Evolutionary conservation across 352 stramenopile species (phyloP), one percentile per base, ranked within the genome.

Genomic region (Phytophthora aleatoria): DNA sequence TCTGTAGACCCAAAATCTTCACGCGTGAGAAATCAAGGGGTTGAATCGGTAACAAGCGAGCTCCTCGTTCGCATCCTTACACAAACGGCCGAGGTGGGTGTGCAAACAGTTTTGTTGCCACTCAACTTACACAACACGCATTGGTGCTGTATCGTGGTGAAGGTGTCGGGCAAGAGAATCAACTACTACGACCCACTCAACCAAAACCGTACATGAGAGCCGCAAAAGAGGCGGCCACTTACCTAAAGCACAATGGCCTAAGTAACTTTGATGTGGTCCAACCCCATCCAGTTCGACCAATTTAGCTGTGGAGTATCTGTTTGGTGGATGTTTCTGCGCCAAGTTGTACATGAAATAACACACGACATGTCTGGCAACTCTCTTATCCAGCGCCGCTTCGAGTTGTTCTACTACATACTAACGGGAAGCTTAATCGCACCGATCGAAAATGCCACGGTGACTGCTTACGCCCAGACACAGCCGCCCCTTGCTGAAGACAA

Each of bases 271-370:
- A 61, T 10, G 55, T 60, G 5, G 39, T 69, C 0, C 27, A 70
- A 61, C 41, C 61, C 57, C 3, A 50, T 68, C 7, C 58, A 68
- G 38, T 56, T 57, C 8, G 65, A 68, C 11, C 8, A 16, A 0
- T 68, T 57, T n/a, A 73, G 65, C 30, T 73, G 58, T 36, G 54
- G 58, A 0, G 27, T 73, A 1, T 68, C 50, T 24, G 43, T 73
- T 0, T 57, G 53, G 16, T 64, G 55, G 41, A 59, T 59, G 59
- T 62, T 73, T 31, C 47, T 51, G 5, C 51, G 56, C 3, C 44
- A 50, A 0, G 44, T 65, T 0, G 43, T 55, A 1, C 24, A 42
- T 9, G 49, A 35, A 9, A 3, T 6, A 27, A 0, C 15, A n/a
- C n/a, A 12, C 5, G 66, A 69, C n/a, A 57, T 69, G 50, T 55